Evolutionary conservation across 148 eudicot species (phyloP).

Genomic region (Vaccinium macrocarpon): DNA sequence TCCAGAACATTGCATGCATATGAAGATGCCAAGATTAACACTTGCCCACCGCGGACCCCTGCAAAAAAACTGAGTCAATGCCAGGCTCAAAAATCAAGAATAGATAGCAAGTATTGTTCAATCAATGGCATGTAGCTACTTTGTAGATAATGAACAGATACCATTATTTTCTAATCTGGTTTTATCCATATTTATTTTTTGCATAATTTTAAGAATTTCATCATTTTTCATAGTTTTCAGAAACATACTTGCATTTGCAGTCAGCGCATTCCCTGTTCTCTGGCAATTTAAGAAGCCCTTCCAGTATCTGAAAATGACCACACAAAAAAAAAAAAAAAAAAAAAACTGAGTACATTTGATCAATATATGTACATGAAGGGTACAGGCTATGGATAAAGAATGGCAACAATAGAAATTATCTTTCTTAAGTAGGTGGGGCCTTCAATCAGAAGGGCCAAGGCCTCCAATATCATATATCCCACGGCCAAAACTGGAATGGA

Average conservation of each 20-base stretch:
- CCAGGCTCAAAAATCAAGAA: neutral
- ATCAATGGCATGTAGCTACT: neutral
- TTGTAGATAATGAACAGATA: neutral
- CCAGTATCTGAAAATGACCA: constrained; percentile 59
- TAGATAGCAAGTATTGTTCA: constrained; percentile 2
- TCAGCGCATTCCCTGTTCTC: constrained; percentile 98
- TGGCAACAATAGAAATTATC: neutral
- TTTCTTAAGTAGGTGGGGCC: neutral
- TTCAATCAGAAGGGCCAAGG: neutral
- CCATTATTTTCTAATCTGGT: constrained; percentile 9
- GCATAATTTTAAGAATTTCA: neutral
- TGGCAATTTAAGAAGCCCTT: constrained; percentile 92
- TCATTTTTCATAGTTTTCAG: neutral
- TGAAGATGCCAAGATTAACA: constrained; percentile 92
- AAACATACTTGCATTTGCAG: constrained; percentile 84
- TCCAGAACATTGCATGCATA: constrained; percentile 99
- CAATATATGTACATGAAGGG: neutral
- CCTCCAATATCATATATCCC: neutral
- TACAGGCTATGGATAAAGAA: constrained; percentile 6
- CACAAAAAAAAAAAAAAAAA: neutral
- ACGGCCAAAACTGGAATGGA: neutral
- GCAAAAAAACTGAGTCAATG: constrained; percentile 24
- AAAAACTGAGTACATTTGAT: neutral
- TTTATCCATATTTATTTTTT: neutral
- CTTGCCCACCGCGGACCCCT: constrained; percentile 99